These are phyloP conservation scores for Paxillus rubicundulus DNA, from an alignment of 768 basidiomycete genomes.

Conservation along the genomic window DNA sequence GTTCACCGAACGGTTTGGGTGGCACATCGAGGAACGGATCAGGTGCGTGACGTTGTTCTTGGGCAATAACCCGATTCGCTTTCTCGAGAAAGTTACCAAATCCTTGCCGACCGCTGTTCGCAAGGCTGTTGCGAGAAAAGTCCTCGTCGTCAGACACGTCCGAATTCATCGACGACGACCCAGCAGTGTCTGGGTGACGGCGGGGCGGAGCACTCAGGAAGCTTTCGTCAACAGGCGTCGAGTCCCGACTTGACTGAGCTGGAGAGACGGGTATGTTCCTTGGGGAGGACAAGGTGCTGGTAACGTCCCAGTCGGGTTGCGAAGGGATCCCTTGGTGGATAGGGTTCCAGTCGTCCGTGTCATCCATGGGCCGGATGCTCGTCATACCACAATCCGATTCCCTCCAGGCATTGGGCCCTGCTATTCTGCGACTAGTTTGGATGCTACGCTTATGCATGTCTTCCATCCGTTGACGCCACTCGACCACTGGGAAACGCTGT, in stretches of 20 bases:
- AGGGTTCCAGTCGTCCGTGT: slow-evolving; percentile 81
- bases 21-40: slow-evolving; percentile 88
- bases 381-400: slow-evolving; percentile 60
- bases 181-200: slow-evolving; percentile 26
- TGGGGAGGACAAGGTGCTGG: slow-evolving; percentile 47
- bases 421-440: slow-evolving; percentile 59
- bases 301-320: slow-evolving; percentile 74
- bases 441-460: slow-evolving; percentile 92
- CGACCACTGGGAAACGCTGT: slow-evolving; percentile 95
- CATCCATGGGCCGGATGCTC: slow-evolving; percentile 47
- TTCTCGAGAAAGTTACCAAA: slow-evolving; percentile 82
- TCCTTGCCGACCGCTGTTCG: slow-evolving; percentile 35
- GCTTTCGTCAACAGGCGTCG: slow-evolving; percentile 42
- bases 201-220: slow-evolving; percentile 37
- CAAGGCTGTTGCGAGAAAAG: slow-evolving; percentile 43
- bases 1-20: slow-evolving; percentile 71
- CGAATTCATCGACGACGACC: slow-evolving; percentile 34
- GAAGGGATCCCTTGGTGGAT: slow-evolving; percentile 59
- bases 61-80: slow-evolving; percentile 80
- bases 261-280: slow-evolving; percentile 52
- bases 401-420: slow-evolving; percentile 76
- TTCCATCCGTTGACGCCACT: slow-evolving; percentile 95
- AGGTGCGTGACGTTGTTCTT: slow-evolving; percentile 71
- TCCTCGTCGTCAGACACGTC: slow-evolving; percentile 60
- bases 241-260: slow-evolving; percentile 53